Base-by-base conservation (phyloP, 768 basidiomycete genomes). In the Clavaria fumosa region DNA sequence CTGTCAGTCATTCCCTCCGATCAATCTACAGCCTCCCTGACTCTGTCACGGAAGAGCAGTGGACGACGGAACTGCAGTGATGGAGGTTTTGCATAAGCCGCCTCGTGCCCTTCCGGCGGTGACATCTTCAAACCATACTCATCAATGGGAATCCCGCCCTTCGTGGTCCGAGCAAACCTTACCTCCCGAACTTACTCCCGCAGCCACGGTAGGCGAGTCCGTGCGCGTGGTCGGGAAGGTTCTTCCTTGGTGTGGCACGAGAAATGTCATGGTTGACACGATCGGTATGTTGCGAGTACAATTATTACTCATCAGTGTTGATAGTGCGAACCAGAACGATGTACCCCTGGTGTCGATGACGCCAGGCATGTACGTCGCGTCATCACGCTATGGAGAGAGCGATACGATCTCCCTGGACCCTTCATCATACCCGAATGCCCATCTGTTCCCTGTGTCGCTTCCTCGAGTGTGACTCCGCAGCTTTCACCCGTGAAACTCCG, bases 31-130 rank as follows among this genome's bases (percentile, higher is more conserved):
- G n/a, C n/a, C n/a, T n/a, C n/a, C n/a, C n/a, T n/a, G n/a, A n/a
- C n/a, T n/a, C n/a, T n/a, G n/a, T n/a, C n/a, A n/a, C n/a, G n/a
- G n/a, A n/a, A n/a, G n/a, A 38, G 6, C 36, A 85, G 79, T 85
- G 41, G 83, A 86, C 48, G 83, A 86, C 46, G 79, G 81, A 4
- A 78, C 80, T 1, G 72, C 60, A 20, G 72, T 78, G 3, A 62
- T 86, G 18, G 81, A 85, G 32, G 85, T 82, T 47, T 49, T 60
- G 2, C 66, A 72, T 9, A 28, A 28, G 26, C 48, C 60, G 57
- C 17, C 57, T 48, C 20, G 32, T n/a, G n/a, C n/a, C n/a, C n/a
- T n/a, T n/a, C n/a, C n/a, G n/a, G n/a, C n/a, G n/a, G n/a, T n/a
- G n/a, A n/a, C n/a, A n/a, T n/a, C n/a, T n/a, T n/a, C n/a, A n/a